A percentile compares a stretch with the other conserved stretches of the same genome.
phyloP scores from a whole-genome alignment of 164 flowering plant genomes.

The Magnolia officinalis region DNA sequence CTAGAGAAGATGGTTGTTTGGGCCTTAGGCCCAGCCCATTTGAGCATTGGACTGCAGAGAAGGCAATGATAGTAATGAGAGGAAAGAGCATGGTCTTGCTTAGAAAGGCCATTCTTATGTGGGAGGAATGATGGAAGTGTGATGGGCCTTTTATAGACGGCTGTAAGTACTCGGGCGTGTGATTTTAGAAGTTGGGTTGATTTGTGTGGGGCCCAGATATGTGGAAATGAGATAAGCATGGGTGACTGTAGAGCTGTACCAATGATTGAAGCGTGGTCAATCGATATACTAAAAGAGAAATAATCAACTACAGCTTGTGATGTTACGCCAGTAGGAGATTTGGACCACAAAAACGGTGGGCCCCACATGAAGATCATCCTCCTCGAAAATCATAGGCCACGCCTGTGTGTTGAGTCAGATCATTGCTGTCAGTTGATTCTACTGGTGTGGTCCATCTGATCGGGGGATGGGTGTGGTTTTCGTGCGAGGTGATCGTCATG shows the following conservation, averaged over 20 bases:
- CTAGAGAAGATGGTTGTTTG: slow-evolving; percentile 15
- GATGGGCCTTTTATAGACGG: slow-evolving; percentile 14
- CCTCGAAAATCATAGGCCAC: neutral
- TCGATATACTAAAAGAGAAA: neutral
- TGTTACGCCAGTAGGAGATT: neutral
- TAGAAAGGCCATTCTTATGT: slow-evolving; percentile 5
- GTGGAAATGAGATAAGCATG: neutral
- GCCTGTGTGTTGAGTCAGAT: neutral
- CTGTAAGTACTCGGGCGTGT: neutral
- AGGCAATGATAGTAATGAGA: slow-evolving; percentile 2
- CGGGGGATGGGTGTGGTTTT: too few relatives aligned
- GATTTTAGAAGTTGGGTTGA: neutral
- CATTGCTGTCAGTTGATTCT: neutral
- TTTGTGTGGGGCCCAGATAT: neutral
- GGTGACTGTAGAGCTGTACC: neutral
- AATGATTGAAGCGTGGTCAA: neutral
- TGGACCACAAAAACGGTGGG: neutral
- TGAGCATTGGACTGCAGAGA: slow-evolving; percentile 17
- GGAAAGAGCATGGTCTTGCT: slow-evolving; percentile 10
- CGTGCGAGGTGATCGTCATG: too few relatives aligned
- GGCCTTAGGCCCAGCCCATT: slow-evolving; percentile 9
- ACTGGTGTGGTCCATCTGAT: neutral
- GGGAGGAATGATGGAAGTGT: neutral
- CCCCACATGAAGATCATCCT: neutral
- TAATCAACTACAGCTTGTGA: neutral